Conservation (phyloP, 805 yeast genomes). For the Wickerhamomyces alni region DNA sequence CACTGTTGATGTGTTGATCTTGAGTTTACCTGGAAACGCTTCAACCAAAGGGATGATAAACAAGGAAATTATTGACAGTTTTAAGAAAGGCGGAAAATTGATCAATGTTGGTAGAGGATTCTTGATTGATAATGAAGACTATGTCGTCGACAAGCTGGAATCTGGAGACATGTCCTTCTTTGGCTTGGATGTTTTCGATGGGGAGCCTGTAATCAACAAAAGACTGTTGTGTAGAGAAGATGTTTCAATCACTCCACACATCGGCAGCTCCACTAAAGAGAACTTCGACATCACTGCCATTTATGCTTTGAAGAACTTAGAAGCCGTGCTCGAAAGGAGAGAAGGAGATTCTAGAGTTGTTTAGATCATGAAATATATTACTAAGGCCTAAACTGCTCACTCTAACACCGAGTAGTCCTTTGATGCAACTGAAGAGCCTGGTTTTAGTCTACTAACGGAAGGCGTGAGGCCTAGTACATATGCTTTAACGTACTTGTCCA, state of each 20-base stretch:
- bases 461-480: too few species aligned
- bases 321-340: slow-evolving; percentile 27
- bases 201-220: slow-evolving; percentile 41
- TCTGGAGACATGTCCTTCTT: slow-evolving; percentile 45
- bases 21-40: slow-evolving; percentile 52
- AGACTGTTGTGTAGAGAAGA: slow-evolving; percentile 29
- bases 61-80: slow-evolving; percentile 30
- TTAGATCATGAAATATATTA: too few species aligned
- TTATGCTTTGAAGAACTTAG: slow-evolving; percentile 39
- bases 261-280: slow-evolving; percentile 51
- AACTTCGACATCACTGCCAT: slow-evolving; percentile 39
- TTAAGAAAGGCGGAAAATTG: slow-evolving; percentile 37
- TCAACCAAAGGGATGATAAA: slow-evolving; percentile 45
- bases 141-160: slow-evolving; percentile 32
- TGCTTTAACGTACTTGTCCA: too few species aligned
- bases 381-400: too few species aligned
- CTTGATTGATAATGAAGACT: slow-evolving; percentile 42
- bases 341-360: slow-evolving; percentile 18
- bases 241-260: slow-evolving; percentile 53
- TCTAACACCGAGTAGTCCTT: too few species aligned
- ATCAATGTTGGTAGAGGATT: slow-evolving; percentile 59
- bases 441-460: too few species aligned
- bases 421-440: too few species aligned
- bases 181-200: slow-evolving; percentile 55
- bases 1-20: slow-evolving; percentile 44